Evolutionary conservation across 768 basidiomycete species (phyloP), one percentile per base, ranked within the genome.

Genomic region (Rhizopogon rudus): DNA sequence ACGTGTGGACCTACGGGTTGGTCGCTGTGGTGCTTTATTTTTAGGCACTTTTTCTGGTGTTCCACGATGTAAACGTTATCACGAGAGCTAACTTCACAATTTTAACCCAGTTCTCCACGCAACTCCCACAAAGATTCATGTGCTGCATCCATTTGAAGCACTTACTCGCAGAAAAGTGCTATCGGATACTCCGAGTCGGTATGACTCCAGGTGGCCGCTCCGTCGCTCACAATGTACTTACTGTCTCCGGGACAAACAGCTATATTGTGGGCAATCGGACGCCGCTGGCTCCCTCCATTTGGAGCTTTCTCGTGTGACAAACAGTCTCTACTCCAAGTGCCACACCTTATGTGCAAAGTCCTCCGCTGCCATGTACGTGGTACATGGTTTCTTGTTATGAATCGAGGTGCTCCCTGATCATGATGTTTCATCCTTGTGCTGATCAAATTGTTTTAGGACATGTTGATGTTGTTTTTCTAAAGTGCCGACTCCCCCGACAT

Each of bases 161-260:
- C 8, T 17, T 13, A 41, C n/a, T 41, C 35, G 12, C 48, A 49
- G 8, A 37, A 5, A n/a, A 37, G 14, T 13, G 45, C 17, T 6
- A 46, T 46, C 45, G 12, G 6, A 33, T 17, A 20, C 10, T 31
- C n/a, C 29, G 6, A 10, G 33, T 35, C 17, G 20, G 35, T 49
- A 17, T 49, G 33, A 49, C 40, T 31, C 40, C 61, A 54, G 57
- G 22, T 45, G 48, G 46, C 39, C 48, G 8, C 6, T 41, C 17
- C 7, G 14, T 25, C 3, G 17, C 25, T 42, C 25, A 44, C 43
- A 39, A 49, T 12, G 31, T 20, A 20, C 45, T 46, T 20, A 20
- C 45, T 46, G 31, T 33, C 6, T 31, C 12, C n/a, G 33, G 10
- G 31, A 35, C 46, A 20, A 16, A 10, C 44, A 29, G 17, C 29